These are phyloP conservation scores for Sindora glabra DNA, from an alignment of 306 rosid genomes.

Conservation along the genomic window DNA sequence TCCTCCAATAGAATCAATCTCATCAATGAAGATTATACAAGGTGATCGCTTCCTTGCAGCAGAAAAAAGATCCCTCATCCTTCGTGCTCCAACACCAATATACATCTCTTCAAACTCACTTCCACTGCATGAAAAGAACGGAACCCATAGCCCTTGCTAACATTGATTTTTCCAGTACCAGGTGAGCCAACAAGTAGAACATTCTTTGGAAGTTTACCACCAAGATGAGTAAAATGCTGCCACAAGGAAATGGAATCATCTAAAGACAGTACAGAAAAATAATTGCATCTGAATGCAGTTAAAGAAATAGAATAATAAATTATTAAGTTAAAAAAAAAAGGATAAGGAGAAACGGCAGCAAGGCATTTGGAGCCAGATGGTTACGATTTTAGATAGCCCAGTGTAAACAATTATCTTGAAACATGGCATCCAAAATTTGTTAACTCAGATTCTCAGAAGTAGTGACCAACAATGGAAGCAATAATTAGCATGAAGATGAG, in stretches of 20 bases:
- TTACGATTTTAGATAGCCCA: too few relatives aligned
- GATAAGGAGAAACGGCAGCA: too few relatives aligned
- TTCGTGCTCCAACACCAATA: slow-evolving; percentile 97
- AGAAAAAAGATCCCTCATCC: slow-evolving; percentile 82
- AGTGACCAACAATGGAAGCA: too few relatives aligned
- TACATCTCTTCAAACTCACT: slow-evolving; percentile 95
- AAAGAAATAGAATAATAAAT: too few relatives aligned
- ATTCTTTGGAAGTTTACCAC: slow-evolving; percentile 95
- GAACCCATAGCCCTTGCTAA: slow-evolving; percentile 89
- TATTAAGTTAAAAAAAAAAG: too few relatives aligned
- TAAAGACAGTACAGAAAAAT: neutral
- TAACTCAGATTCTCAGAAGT: too few relatives aligned
- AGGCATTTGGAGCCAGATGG: too few relatives aligned
- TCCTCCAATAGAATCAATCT: slow-evolving; percentile 62
- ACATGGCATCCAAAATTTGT: too few relatives aligned
- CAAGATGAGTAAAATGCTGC: slow-evolving; percentile 94
- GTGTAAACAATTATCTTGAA: neutral
- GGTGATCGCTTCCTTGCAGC: slow-evolving; percentile 93
- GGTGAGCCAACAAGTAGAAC: slow-evolving; percentile 97
- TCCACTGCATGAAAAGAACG: slow-evolving; percentile 90
- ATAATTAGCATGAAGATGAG: too few relatives aligned
- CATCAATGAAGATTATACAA: slow-evolving; percentile 79
- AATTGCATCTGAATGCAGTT: neutral
- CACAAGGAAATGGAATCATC: slow-evolving; percentile 20
- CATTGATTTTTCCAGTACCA: slow-evolving; percentile 96